Base-by-base conservation (phyloP, 2,329 filamentous ascomycete genomes). In the Venturia aucupariae region DNA sequence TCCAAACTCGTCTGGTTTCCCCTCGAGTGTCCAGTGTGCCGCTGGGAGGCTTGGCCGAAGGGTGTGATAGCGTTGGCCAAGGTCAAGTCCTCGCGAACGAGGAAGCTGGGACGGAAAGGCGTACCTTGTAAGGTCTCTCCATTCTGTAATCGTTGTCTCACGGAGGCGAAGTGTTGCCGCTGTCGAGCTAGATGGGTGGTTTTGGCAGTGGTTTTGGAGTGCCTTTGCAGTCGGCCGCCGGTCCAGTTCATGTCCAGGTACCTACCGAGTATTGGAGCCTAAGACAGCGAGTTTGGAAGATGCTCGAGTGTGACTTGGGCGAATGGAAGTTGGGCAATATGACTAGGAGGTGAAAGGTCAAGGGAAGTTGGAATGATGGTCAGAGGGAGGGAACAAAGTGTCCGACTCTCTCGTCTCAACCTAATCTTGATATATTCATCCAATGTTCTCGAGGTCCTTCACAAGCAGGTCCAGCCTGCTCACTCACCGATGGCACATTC, bases 161-260 rank as follows among this genome's bases (percentile, higher is more conserved):
- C 72, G 67, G 72, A 76, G 5, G 78, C 78, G 65, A 81, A 81
- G 67, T 80, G 75, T 22, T 76, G 75, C 68, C 75, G 80, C 68
- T 81, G 79, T 66, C 73, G 75, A 65, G 76, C 73, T 4, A 73
- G 39, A 19, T 72, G 68, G 19, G 73, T 70, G 64, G 74, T 75
- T 27, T 57, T 57, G 65, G 72, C 72, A 38, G 72, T 73, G 60
- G 73, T 74, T 62, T 72, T 75, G 35, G 70, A 73, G 61, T 72
- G 69, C 15, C 75, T 72, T 66, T 75, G 75, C 39, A 77, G 68
- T 35, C 73, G 74, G 4, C 79, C 79, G 35, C 79, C 79, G 0
- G 77, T 81, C 79, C 79, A 81, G 64, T 81, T 80, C 79, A 81
- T 81, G 24, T 41, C 11, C 3, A n/a, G 30, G 32, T 35, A 35